phyloP scores from a whole-genome alignment of 129 eudicot genomes.

The Flaveria robusta region DNA sequence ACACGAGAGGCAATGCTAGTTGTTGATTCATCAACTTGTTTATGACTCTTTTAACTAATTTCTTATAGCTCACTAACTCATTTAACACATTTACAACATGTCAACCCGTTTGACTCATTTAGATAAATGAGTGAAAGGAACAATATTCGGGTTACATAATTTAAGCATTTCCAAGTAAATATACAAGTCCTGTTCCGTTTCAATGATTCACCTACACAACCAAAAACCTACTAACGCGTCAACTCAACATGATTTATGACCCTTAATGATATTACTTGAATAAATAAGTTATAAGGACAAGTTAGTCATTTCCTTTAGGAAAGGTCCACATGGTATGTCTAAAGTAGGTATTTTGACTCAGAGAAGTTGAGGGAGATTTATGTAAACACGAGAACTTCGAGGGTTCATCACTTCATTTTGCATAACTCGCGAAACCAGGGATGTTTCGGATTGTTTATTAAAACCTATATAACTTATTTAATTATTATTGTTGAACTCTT shows the following conservation, averaged over 20 bases:
- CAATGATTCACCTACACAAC: no score
- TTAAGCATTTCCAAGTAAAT: no score
- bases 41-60: neutral
- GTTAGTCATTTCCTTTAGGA: conserved; percentile 10
- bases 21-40: neutral
- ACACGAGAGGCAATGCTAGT: neutral
- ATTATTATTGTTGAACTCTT: neutral
- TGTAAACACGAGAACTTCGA: no score
- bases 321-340: neutral
- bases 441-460: neutral
- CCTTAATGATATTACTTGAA: neutral
- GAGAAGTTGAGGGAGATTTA: no score
- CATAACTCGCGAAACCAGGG: neutral
- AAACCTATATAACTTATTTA: neutral
- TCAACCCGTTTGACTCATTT: neutral
- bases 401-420: neutral
- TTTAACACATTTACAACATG: neutral
- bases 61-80: neutral
- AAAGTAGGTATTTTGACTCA: neutral
- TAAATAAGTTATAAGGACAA: neutral
- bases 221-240: no score
- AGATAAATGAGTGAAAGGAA: no score
- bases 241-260: no score
- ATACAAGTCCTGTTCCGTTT: no score
- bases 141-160: no score